Evolutionary conservation across 176 grass and related monocot genomes (phyloP), one percentile per base, ranked within the genome.

Genomic region (Eragrostis curvula): DNA sequence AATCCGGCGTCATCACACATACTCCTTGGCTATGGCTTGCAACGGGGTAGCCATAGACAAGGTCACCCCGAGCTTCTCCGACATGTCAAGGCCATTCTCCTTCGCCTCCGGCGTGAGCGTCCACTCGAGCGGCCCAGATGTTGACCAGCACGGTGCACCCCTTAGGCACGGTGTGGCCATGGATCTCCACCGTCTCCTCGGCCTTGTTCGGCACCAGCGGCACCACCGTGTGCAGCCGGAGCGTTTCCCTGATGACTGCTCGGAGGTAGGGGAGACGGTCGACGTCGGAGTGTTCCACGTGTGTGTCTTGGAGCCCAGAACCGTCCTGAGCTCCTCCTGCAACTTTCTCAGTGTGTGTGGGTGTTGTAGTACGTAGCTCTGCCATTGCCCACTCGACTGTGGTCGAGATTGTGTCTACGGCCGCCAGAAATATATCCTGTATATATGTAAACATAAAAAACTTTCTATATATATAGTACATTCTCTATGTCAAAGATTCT

Each of bases 51-150:
- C 73, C 82, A 70, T 85, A 2, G 64, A 47, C 82, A 85, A 69
- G 0, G 63, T 59, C 13, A 84, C 25, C 9, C 82, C 82, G 18
- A 77, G 40, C 21, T 59, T 77, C 73, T 85, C 82, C 6, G 82
- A 70, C 73, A 85, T 85, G 43, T 85, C 82, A 6, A 85, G 8
- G 6, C 63, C 73, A 61, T 17, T 25, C 8, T 21, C 50, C 60
- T 68, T 23, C 5, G 57, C 20, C 41, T 69, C 66, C 66, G 0
- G 66, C 66, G 1, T 56, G 15, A 80, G 69, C 25, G 40, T 61
- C 90, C 87, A 89, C 12, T 87, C 55, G 15, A 88, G 88, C 40
- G 15, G 20, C 51, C 51, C 51, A 53, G 15, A 53, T 15, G 51
- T 53, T 53, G 5, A 53, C 51, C 51, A 53, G 51, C 7, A 53